A percentile compares a stretch with the other conserved stretches of the same genome.
Conservation (phyloP, 2,329 filamentous ascomycete species). For the Epichloe typhina region DNA sequence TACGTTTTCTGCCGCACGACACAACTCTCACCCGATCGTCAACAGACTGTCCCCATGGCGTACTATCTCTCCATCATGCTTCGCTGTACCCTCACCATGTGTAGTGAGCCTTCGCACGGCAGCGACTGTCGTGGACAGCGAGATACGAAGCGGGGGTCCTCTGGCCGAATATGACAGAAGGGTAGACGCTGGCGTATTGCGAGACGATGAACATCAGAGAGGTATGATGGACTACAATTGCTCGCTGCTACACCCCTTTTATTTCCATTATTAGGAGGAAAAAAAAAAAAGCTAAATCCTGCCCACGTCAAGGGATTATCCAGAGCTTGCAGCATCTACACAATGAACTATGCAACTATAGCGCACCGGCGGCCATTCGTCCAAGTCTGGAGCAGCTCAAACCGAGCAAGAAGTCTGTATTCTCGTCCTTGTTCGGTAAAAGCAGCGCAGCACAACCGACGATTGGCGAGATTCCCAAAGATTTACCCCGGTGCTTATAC, state of each 20-base stretch:
- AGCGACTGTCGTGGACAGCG: constrained; percentile 15
- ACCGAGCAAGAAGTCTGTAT: constrained; percentile 38
- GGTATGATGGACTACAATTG: constrained; percentile 31
- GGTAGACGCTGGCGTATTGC: constrained; percentile 58
- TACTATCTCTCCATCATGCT: not conserved
- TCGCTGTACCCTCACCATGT: not conserved
- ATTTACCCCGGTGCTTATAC: constrained; percentile 79
- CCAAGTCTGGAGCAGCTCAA: constrained; percentile 62
- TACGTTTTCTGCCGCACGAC: not conserved
- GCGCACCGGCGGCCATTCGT: constrained; percentile 59
- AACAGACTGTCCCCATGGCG: not conserved
- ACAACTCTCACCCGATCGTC: not conserved
- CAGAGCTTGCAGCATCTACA: constrained; percentile 80
- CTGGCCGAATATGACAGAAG: constrained; percentile 79
- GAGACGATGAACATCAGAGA: constrained; percentile 85
- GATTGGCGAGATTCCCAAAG: constrained; percentile 47
- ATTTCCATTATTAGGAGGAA: not conserved
- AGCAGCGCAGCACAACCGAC: constrained; percentile 23
- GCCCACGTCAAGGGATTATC: constrained; percentile 54
- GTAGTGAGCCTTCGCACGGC: constrained; percentile 11
- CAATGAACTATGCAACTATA: constrained; percentile 64
- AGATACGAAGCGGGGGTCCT: constrained; percentile 45
- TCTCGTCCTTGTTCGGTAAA: constrained; percentile 49
- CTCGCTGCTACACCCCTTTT: constrained; percentile 8
- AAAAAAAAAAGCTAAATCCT: not conserved